Percentiles rank a stretch among this genome's conserved stretches.
Conservation (phyloP, 176 grass and related monocot genomes). For the Oryza brachyantha region DNA sequence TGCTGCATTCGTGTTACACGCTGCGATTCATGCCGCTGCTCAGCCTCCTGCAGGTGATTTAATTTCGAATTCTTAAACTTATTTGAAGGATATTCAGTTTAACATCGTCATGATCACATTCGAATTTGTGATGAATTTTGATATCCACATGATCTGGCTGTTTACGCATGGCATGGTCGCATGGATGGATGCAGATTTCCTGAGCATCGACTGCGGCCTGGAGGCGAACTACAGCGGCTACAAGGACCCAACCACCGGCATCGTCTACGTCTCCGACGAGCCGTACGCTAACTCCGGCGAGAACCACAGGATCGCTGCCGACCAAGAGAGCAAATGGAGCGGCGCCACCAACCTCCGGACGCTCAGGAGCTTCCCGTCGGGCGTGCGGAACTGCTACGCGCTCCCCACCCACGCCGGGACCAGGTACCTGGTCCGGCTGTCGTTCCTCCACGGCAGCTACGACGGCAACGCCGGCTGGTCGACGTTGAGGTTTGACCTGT, state of each 20-base stretch:
- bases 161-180: too few relatives aligned
- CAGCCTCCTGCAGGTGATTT: too few relatives aligned
- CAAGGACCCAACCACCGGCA: not conserved
- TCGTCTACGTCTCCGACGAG: conserved; percentile 3
- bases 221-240: not conserved
- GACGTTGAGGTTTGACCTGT: too few relatives aligned
- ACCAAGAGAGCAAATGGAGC: not conserved
- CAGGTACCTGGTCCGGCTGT: not conserved
- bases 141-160: too few relatives aligned
- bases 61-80: too few relatives aligned
- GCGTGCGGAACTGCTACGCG: too few relatives aligned
- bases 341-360: not conserved
- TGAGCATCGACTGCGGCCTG: conserved; percentile 13
- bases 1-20: too few relatives aligned
- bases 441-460: not conserved
- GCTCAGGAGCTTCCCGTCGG: conserved; percentile 5
- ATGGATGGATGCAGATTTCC: not conserved
- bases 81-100: too few relatives aligned
- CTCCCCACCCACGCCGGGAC: too few relatives aligned
- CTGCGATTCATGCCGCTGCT: too few relatives aligned
- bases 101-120: too few relatives aligned
- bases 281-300: not conserved
- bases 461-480: not conserved
- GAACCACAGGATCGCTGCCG: not conserved
- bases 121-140: too few relatives aligned